Evolutionary conservation across 1,139 yeast genomes (phyloP), one percentile per base, ranked within the genome.

Genomic region (Hyphopichia pseudoburtonii): DNA sequence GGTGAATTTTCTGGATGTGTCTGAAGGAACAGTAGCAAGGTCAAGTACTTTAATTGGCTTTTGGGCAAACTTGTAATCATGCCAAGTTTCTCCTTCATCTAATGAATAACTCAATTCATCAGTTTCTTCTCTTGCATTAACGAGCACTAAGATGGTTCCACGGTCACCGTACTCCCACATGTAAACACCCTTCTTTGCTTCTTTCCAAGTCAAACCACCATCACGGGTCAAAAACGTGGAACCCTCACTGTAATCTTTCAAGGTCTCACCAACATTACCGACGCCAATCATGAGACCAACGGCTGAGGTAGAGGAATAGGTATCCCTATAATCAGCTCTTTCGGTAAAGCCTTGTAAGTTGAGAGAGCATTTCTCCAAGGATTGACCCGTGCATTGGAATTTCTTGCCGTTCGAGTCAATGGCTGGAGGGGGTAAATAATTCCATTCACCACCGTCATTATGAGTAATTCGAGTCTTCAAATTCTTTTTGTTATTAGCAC

Each of bases 161-260:
- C 89, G 84, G 57, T 94, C 98, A 42, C 97, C 98, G 60, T 73
- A 92, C 58, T 90, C 97, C 97, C 97, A 94, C 78, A 85, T 85
- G 52, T 76, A 76, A 0, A 78, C 75, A 1, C 95, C 95, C 44
- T 83, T 77, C 37, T 64, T 73, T 19, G 89, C 66, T 59, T 88
- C 95, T 39, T 61, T 78, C 98, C 98, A 92, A 2, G 90, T 75
- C 3, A 81, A 62, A 32, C 99, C 99, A 3, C 95, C 98, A 62
- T 94, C 97, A 5, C 73, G 67, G 11, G 96, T 82, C 44, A 92
- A 62, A 49, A 79, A 92, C 0, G 96, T 86, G 3, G 86, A 68
- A 1, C 83, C 73, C 24, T 80, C 75, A 8, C 73, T 72, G 29
- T 64, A 56, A 12, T 62, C 58, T 3, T 64, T 62, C 41, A 92